Evolutionary conservation across 805 yeast genomes (phyloP).

Genomic region (Candida andamanensis): DNA sequence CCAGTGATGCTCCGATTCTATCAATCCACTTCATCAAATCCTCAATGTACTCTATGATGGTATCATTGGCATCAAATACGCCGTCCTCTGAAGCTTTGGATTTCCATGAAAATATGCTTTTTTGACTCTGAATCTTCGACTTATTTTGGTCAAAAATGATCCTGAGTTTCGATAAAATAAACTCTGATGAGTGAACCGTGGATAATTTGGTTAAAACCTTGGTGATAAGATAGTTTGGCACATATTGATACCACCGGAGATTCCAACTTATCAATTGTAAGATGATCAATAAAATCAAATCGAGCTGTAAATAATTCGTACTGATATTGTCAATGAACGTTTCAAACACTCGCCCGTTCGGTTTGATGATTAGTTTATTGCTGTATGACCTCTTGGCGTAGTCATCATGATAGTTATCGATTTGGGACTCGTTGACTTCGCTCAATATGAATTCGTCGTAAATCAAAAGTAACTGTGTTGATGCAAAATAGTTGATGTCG

Average conservation of each 20-base stretch:
- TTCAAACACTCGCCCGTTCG: constrained; percentile 20
- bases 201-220: constrained; percentile 42
- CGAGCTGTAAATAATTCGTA: constrained; percentile 26
- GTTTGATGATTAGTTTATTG: constrained; percentile 30
- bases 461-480: constrained; percentile 44
- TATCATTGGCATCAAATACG: constrained; percentile 20
- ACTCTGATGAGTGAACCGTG: constrained; percentile 35
- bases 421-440: constrained; percentile 25
- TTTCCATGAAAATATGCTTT: background rate
- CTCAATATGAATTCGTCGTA: constrained; percentile 40
- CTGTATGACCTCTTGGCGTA: constrained; percentile 23
- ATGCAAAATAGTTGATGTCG: constrained; percentile 59
- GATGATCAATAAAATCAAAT: constrained; percentile 30
- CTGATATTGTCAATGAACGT: constrained; percentile 6
- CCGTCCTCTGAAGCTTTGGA: constrained; percentile 7
- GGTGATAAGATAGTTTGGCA: constrained; percentile 37
- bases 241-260: constrained; percentile 58
- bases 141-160: constrained; percentile 32
- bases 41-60: constrained; percentile 28
- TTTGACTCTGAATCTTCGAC: constrained; percentile 9
- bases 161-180: constrained; percentile 34
- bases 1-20: background rate
- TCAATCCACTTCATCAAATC: constrained; percentile 14
- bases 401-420: constrained; percentile 26
- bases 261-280: constrained; percentile 57